phyloP scores from a whole-genome alignment of 2,329 filamentous ascomycete genomes.

The Alternaria alternata region DNA sequence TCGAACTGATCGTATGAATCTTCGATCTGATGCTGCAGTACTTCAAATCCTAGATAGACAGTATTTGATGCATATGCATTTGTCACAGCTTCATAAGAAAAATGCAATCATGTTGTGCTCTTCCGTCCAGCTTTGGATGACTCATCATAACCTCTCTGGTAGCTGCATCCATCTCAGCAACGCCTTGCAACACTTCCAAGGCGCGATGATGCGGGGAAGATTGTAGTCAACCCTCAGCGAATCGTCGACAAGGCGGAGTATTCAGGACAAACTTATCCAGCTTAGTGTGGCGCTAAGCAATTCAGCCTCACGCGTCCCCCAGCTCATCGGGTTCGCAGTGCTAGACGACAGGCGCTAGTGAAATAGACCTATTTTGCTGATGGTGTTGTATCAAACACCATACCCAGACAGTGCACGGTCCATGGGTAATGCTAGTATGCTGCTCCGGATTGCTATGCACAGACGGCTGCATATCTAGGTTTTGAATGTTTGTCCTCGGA shows the following conservation, averaged over 20 bases:
- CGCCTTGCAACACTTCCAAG: neutral
- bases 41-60: no score
- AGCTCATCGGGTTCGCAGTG: constrained; percentile 12
- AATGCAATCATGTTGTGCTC: no score
- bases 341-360: constrained; percentile 11
- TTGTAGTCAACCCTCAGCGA: neutral
- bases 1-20: neutral
- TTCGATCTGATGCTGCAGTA: no score
- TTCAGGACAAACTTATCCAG: neutral
- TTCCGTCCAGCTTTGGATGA: neutral
- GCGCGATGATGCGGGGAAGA: neutral
- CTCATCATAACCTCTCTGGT: neutral
- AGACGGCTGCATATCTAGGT: neutral
- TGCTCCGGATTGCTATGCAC: neutral
- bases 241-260: neutral
- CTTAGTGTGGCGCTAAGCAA: constrained; percentile 1
- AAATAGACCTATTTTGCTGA: constrained; percentile 20
- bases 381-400: constrained; percentile 5
- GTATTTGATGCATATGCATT: no score
- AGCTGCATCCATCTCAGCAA: neutral
- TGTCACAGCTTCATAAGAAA: no score
- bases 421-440: neutral
- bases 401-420: neutral
- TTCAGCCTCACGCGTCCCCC: constrained; percentile 20
- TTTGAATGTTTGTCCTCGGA: neutral